Evolutionary conservation across 2,329 filamentous ascomycete genomes (phyloP), one percentile per base, ranked within the genome.

Genomic region (Thielaviopsis ethacetica): DNA sequence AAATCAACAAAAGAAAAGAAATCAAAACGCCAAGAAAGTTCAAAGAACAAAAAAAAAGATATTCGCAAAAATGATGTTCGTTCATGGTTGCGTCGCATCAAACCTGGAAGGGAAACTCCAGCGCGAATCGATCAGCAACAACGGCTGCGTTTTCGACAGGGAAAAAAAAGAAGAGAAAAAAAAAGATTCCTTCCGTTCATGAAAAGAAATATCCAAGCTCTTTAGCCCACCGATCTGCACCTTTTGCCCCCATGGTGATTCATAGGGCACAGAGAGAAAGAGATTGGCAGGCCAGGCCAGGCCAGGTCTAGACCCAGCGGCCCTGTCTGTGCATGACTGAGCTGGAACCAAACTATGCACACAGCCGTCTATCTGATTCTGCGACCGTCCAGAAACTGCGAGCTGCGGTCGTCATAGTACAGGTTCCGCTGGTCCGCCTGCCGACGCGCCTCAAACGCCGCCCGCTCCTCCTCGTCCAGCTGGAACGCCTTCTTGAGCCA

Each of bases 401-500:
- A 77, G 58, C 74, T 78, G 57, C 72, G 71, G 4, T 66, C 66
- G 21, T 80, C 74, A 59, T 78, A 77, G 62, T 81, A 82, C 1
- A 70, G 69, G 59, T 76, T 75, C 0, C 67, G 68, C 13, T 66
- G 60, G 60, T 75, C 71, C 64, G 74, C 72, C 7, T 72, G 71
- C 65, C 73, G 77, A 60, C 76, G 75, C 53, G 76, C 75, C 66
- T 84, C 80, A 63, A 82, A 85, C 10, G 76, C 75, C 9, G 75
- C 73, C 57, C 75, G 76, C 67, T 85, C 82, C 54, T 84, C 80
- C 22, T 85, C 82, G 62, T 83, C 81, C 26, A 85, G 69, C 38
- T 77, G 79, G 57, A 85, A 85, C 0, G 81, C 81, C 70, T 85
- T 84, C 68, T 84, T 84, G 59, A 85, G 68, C 82, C 82, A 85